A percentile compares a stretch with the other conserved stretches of the same genome.
Conservation (phyloP, 495 filamentous ascomycete species). For the Aspergillus haitiensis region DNA sequence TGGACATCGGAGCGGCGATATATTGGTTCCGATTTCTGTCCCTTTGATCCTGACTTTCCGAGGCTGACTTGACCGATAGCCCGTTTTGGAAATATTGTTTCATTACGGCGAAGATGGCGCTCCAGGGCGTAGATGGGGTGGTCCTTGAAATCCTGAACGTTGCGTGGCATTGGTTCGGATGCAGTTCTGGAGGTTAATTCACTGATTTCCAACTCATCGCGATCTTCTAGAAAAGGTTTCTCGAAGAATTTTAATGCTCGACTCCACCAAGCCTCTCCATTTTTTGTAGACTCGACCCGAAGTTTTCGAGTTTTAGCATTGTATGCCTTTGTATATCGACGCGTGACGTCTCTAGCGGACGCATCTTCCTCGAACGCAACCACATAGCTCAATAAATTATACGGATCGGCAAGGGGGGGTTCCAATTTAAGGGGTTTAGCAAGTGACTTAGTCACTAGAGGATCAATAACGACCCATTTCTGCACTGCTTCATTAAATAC, state of each 20-base stretch:
- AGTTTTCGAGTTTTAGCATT: slow-evolving; percentile 82
- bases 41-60: slow-evolving; percentile 59
- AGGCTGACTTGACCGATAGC: slow-evolving; percentile 74
- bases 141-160: slow-evolving; percentile 87
- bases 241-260: slow-evolving; percentile 60
- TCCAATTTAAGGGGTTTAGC: slow-evolving; percentile 75
- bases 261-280: slow-evolving; percentile 73
- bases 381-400: slow-evolving; percentile 78
- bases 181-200: slow-evolving; percentile 71
- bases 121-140: slow-evolving; percentile 90
- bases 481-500: slow-evolving; percentile 78
- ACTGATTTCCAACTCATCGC: slow-evolving; percentile 78
- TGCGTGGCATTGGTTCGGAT: slow-evolving; percentile 83
- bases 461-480: slow-evolving; percentile 89
- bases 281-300: slow-evolving; percentile 67
- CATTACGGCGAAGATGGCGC: slow-evolving; percentile 79
- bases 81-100: slow-evolving; percentile 71
- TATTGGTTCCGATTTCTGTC: slow-evolving; percentile 59
- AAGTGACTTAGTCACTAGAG: slow-evolving; percentile 74
- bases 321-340: slow-evolving; percentile 75
- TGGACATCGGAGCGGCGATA: slow-evolving; percentile 81
- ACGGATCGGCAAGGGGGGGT: slow-evolving; percentile 69
- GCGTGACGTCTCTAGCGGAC: slow-evolving; percentile 75
- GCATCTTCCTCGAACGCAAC: slow-evolving; percentile 81
- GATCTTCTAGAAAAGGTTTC: slow-evolving; percentile 55